Evolutionary conservation across 495 filamentous ascomycete genomes (phyloP).

Genomic region (Rusavskia elegans): DNA sequence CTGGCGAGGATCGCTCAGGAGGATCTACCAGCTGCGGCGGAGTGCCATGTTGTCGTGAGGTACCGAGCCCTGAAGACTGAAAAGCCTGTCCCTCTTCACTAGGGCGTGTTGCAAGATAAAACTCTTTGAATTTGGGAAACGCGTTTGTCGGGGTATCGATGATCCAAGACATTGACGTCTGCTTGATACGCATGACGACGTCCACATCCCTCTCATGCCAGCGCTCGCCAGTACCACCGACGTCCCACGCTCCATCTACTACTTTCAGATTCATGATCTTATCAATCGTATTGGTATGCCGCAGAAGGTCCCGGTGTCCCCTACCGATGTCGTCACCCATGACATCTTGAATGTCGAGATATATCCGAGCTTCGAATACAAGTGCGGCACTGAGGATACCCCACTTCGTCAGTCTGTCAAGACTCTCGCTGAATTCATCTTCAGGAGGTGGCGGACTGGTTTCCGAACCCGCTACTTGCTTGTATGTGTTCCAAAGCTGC

Average conservation of each 20-base stretch:
- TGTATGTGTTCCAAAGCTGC: not conserved
- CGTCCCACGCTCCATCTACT: slow-evolving; percentile 4
- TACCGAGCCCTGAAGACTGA: not conserved
- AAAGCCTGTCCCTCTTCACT: not conserved
- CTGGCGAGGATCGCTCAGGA: not conserved
- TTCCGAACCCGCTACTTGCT: not conserved
- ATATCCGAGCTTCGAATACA: slow-evolving; percentile 4
- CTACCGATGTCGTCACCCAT: slow-evolving; percentile 1
- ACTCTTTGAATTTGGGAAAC: slow-evolving; percentile 2
- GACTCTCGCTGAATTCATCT: slow-evolving; percentile 4
- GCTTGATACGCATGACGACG: slow-evolving; percentile 2
- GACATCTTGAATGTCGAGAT: slow-evolving; percentile 5
- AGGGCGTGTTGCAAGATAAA: not conserved
- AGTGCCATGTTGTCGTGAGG: not conserved
- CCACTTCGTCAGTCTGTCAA: slow-evolving; percentile 1
- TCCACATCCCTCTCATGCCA: slow-evolving; percentile 3
- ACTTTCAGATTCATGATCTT: slow-evolving; percentile 3
- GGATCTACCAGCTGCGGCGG: not conserved
- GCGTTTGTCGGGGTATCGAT: slow-evolving; percentile 3
- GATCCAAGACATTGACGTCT: slow-evolving; percentile 4
- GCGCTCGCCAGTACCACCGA: slow-evolving; percentile 4
- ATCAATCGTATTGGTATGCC: not conserved
- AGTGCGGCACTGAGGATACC: slow-evolving; percentile 3
- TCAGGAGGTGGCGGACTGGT: not conserved
- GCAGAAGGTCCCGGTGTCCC: slow-evolving; percentile 2